Base-by-base conservation (phyloP, 257 asterid species). In the Nicotiana sylvestris region DNA sequence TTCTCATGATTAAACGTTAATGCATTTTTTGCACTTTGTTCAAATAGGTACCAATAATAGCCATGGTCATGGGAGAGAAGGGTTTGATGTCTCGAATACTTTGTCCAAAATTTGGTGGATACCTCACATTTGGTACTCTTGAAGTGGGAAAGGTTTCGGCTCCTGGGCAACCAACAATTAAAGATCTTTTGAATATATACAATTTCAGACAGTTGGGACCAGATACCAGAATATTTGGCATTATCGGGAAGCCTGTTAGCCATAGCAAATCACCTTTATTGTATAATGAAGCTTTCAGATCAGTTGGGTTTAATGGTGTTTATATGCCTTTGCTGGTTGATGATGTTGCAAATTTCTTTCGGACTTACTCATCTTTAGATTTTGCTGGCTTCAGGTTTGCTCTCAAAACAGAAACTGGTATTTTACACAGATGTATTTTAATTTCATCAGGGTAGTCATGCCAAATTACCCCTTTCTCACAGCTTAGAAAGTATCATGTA, bases 51-150 rank as follows among this genome's bases (percentile, higher is more conserved):
- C 99, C 99, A 32, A 94, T 94, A 66, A 96, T 96, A 82, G 97
- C 98, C 16, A 86, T 96, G 98, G 98, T 94, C 83, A 96, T 96
- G 99, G 98, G 98, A 51, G 99, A 96, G 89, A 90, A 94, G 86
- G 99, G 99, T 81, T 85, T 96, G 84, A 88, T 96, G 83, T 91
- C 99, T 32, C 93, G 99, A 76, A 30, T 96, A 80, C 97, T 93
- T 64, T 94, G 98, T 86, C 95, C 99, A 21, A 96, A 96, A 87
- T 96, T 89, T 72, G 99, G 99, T 85, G 98, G 97, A 83, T 96
- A 96, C 87, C 97, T 96, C 82, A 96, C 99, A 15, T 96, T 96
- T 69, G 99, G 97, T 67, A 91, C 98, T 68, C 88, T 96, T 13
- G 97, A 94, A 82, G 81, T 90, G 12, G 97, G 97, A 82, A 88